Evolutionary conservation across 495 filamentous ascomycete genomes (phyloP), one percentile per base, ranked within the genome.

Genomic region (Hypoxylon intermedium): DNA sequence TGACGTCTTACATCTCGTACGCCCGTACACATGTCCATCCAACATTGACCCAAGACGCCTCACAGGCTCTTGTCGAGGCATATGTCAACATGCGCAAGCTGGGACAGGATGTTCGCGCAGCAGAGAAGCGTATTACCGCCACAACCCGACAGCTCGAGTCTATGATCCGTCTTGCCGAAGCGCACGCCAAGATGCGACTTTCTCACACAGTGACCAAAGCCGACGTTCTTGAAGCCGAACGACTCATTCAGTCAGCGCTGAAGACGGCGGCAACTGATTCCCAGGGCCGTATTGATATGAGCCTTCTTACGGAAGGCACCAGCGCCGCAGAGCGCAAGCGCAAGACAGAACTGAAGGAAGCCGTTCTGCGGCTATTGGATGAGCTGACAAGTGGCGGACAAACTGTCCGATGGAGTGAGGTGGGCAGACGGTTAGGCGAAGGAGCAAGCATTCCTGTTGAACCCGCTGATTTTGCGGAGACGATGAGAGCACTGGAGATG

Each of bases 1-100:
- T 99, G 4, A 99, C 94, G 1, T 85, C 88, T 13, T 98, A 97
- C 79, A 97, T 98, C 77, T 97, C 94, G 51, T 98, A 98, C 73
- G 94, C 94, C 18, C 91, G 95, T 61, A 84, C 87, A 38, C 84
- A 93, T 69, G 81, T 92, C 62, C 91, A 97, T 61, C 94, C 94
- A 0, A 81, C 81, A 9, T 83, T 98, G 65, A 88, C 88, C 4
- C 79, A 84, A 2, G 86, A 85, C 26, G 95, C 94, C 3, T 88
- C 88, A 9, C 79, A 85, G 53, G 90, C 90, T 23, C 90, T 99
- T 18, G 86, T 92, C 13, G 80, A 88, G 38, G 80, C 91, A 5
- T 99, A 99, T 73, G 91, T 98, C 53, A 91, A 89, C 53, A 97
- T 98, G 90, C 92, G 94, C 57, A 91, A 92, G 67, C 83, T 98